Percentiles rank a stretch among this genome's conserved stretches.
phyloP scores from a whole-genome alignment of 1,284 basidiomycete genomes.

The Heterobasidion irregulare region DNA sequence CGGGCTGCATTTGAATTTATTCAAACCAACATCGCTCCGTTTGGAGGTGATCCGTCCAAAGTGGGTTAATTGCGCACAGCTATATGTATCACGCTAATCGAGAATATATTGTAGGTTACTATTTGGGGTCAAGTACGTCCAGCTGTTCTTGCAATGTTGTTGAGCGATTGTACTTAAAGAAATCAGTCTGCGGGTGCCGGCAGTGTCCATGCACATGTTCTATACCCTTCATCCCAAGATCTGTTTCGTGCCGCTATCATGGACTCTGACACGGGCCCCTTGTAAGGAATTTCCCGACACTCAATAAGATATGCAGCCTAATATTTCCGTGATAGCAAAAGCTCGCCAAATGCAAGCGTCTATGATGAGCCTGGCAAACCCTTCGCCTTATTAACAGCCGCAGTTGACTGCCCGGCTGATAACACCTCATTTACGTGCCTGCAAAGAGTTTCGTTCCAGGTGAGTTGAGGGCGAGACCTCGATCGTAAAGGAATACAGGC shows the following conservation, averaged over 20 bases:
- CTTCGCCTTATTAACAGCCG: constrained; percentile 36
- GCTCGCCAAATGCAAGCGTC: constrained; percentile 37
- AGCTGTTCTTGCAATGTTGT: background rate
- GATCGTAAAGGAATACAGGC: background rate
- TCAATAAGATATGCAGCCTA: too few species aligned
- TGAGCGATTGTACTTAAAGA: background rate
- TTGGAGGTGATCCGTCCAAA: constrained; percentile 58
- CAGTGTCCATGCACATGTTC: constrained; percentile 39
- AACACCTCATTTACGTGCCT: constrained; percentile 36
- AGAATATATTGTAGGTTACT: constrained; percentile 32
- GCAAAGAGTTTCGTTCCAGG: constrained; percentile 14
- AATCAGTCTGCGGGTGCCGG: constrained; percentile 50
- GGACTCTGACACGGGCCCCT: constrained; percentile 47
- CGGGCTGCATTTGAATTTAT: constrained; percentile 48
- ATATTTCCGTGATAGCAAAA: constrained; percentile 32
- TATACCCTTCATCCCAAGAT: constrained; percentile 29
- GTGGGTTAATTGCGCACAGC: constrained; percentile 17
- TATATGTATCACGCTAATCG: background rate
- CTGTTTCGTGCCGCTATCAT: constrained; percentile 48
- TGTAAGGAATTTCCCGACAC: constrained; percentile 25
- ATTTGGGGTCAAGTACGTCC: constrained; percentile 48
- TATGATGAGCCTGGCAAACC: constrained; percentile 50
- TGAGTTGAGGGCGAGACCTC: background rate
- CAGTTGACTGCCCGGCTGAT: constrained; percentile 34
- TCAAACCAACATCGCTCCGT: constrained; percentile 49